Percentiles rank a stretch among this genome's conserved stretches.
Evolutionary conservation across 176 grass and related monocot species (phyloP).

Genomic region (Rhynchospora pubera): DNA sequence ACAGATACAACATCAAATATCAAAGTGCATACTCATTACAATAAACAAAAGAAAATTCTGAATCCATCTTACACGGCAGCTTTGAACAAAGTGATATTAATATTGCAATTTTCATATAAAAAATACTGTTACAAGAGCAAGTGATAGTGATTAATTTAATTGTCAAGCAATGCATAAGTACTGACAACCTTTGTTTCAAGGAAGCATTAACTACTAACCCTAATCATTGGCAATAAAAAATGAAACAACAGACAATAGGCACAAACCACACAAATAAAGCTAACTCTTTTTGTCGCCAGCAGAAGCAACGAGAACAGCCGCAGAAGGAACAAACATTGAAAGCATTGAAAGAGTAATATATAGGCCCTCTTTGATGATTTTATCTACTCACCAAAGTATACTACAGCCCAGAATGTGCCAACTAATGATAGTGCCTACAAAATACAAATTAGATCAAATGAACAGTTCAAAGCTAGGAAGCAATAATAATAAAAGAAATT

Average conservation of each 20-base stretch:
- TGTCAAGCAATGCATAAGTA: slow-evolving; percentile 4
- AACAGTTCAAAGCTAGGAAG: neutral
- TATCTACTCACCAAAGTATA: slow-evolving; percentile 32
- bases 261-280: neutral
- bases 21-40: too few species aligned
- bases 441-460: too few species aligned
- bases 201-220: neutral
- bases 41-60: too few species aligned
- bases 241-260: neutral
- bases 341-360: slow-evolving; percentile 56
- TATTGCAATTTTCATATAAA: neutral
- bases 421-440: slow-evolving; percentile 27
- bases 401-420: slow-evolving; percentile 32
- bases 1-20: too few species aligned
- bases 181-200: neutral
- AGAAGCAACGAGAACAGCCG: slow-evolving; percentile 77
- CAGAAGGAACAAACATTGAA: slow-evolving; percentile 68
- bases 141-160: neutral
- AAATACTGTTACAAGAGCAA: neutral
- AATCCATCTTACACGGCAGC: neutral
- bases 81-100: neutral
- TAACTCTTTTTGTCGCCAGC: slow-evolving; percentile 68
- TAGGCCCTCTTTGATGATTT: slow-evolving; percentile 45
- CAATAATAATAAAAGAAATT: neutral
- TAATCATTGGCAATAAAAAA: neutral